Conservation (phyloP, 2,329 filamentous ascomycete species). For the Colletotrichum lindemuthianum region DNA sequence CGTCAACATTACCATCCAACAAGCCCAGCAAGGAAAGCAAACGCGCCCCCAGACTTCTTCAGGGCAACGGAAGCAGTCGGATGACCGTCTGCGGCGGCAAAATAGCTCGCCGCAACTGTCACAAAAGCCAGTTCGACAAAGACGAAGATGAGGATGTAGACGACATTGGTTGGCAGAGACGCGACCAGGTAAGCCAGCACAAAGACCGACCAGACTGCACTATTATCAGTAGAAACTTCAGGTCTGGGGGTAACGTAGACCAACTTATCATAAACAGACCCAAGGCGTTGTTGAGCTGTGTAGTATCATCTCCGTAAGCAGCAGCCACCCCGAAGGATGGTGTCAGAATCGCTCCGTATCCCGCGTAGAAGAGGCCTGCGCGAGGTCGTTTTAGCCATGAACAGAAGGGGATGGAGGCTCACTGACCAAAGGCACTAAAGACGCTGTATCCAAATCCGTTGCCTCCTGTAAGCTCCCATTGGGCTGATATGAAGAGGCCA, state of each 20-base stretch:
- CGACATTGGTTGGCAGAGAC: constrained; percentile 39
- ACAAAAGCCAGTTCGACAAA: constrained; percentile 40
- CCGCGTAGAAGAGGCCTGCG: constrained; percentile 41
- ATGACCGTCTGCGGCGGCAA: constrained; percentile 41
- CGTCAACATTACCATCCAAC: constrained; percentile 38
- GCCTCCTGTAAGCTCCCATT: constrained; percentile 64
- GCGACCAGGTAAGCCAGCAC: constrained; percentile 40
- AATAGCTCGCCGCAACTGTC: constrained; percentile 39
- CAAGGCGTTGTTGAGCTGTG: constrained; percentile 41
- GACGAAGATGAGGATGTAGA: constrained; percentile 41
- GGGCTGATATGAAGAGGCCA: constrained; percentile 63
- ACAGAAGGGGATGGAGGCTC: background rate
- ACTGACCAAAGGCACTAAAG: constrained; percentile 60
- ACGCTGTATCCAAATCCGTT: constrained; percentile 65
- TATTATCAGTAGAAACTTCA: background rate
- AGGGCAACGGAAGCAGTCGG: constrained; percentile 24
- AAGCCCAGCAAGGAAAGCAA: constrained; percentile 42
- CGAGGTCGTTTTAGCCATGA: background rate
- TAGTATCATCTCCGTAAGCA: constrained; percentile 40
- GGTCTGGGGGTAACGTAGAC: background rate
- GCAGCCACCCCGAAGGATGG: constrained; percentile 40
- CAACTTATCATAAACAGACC: constrained; percentile 41
- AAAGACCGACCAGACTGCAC: constrained; percentile 40
- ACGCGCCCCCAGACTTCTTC: constrained; percentile 40
- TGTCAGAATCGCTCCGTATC: constrained; percentile 41